Evolutionary conservation across 495 filamentous ascomycete genomes (phyloP), one percentile per base, ranked within the genome.

Genomic region (Wilcoxina mikolae): DNA sequence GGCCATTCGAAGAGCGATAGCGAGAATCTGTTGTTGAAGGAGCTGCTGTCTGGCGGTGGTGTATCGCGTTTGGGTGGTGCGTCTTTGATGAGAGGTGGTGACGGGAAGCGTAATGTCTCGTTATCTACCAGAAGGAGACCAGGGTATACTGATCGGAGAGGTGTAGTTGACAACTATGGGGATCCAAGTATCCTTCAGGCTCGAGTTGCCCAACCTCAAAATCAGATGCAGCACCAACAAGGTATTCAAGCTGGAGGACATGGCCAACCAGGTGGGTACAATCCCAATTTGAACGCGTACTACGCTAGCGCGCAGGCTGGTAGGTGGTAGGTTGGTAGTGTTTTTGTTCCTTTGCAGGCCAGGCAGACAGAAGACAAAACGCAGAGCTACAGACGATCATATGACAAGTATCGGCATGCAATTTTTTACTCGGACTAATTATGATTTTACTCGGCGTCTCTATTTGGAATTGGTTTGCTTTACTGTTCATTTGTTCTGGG

Each of bases 231-330:
- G 71, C 85, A 93, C 71, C 78, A 80, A 68, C 64, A 66, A 33
- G 75, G 77, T 67, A 78, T 76, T 71, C 77, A 74, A 72, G 80
- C 79, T 68, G 81, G 83, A 78, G 85, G 85, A 70, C 87, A 93
- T 77, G 81, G 83, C 72, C 91, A 95, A 79, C 87, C 90, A 94
- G 89, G 89, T 94, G 91, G 88, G 86, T 94, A 90, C 80, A 88
- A 85, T 70, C 83, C 79, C 59, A 78, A 68, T 68, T 82, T 87
- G 80, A 85, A 88, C 77, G n/a, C n/a, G n/a, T 95, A 94, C 69
- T 85, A 83, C 68, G 75, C 77, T 66, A 79, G 78, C 55, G 81
- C 84, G 65, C 46, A 49, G 74, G 74, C 68, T 86, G 84, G 82
- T 89, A 80, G 57, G 82, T 71, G 65, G 60, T 64, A 61, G 64